Evolutionary conservation across 768 basidiomycete genomes (phyloP), one percentile per base, ranked within the genome.

Genomic region (Cytidiella melzeri): DNA sequence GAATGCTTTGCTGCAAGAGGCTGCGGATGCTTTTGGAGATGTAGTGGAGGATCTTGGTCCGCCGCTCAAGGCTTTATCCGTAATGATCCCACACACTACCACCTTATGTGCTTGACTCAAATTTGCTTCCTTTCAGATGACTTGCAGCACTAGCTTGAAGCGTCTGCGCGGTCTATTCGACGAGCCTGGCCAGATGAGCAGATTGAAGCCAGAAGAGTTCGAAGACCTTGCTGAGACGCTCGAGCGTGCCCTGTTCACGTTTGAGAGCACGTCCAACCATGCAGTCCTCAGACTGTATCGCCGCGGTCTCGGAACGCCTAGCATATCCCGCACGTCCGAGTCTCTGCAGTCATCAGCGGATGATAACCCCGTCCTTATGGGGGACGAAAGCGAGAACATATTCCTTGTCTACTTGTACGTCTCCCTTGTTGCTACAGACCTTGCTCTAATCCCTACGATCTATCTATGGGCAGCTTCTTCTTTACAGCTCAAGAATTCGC

Each of bases 401-500:
- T 95, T 95, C 63, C 65, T 94, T 21, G 85, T 93, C 0, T 95
- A 94, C 61, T 95, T 93, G 93, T 94, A 53, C 63, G 91, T 73
- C 39, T 45, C 3, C 34, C 43, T 47, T 6, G 23, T 40, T 10
- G 30, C 10, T 15, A 24, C 25, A 43, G 21, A 20, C 12, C 24
- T 23, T 43, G 20, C 20, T 51, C 34, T 58, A 23, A 5, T 13
- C 19, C 23, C 19, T 4, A 34, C 18, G 36, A 36, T 4, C 18
- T 24, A 26, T 13, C 26, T 20, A 12, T 24, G n/a, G 26, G 12
- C 54, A 96, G 93, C 71, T 97, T 95, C 67, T 87, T 96, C 55
- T 99, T 97, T 67, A 95, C 92, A 0, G 64, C 97, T 39, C 92
- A 99, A 67, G 96, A 98, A 62, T 97, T 97, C 62, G 79, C 90